Percentiles rank a stretch among this genome's conserved stretches.
phyloP scores from a whole-genome alignment of 75 land plant genomes.

The Azolla pinnata region DNA sequence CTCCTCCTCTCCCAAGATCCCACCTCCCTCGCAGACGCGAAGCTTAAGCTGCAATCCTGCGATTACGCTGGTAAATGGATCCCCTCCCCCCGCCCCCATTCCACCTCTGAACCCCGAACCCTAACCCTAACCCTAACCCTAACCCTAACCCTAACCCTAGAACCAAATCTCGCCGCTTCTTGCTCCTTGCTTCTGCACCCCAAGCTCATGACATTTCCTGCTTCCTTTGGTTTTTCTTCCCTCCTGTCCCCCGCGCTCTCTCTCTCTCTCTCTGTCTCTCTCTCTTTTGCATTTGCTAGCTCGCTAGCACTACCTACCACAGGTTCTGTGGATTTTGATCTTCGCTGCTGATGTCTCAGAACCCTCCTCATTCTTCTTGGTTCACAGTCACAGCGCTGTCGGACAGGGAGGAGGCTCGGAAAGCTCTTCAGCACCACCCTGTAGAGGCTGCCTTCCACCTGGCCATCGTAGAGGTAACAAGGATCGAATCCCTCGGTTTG shows the following conservation, averaged over 20 bases:
- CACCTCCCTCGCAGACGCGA: constrained; percentile 27
- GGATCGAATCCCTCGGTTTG: not conserved
- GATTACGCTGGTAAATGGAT: constrained; percentile 56
- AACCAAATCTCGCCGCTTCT: not conserved
- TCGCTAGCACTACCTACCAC: too few relatives aligned
- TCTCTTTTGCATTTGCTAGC: too few relatives aligned
- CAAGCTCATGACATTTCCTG: not conserved
- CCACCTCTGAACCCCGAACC: too few relatives aligned
- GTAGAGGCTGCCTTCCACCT: constrained; percentile 42
- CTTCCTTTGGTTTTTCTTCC: not conserved
- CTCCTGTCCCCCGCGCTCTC: not conserved
- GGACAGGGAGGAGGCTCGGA: constrained; percentile 38
- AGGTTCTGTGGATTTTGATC: not conserved
- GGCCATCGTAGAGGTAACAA: constrained; percentile 59
- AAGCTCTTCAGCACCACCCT: constrained; percentile 17
- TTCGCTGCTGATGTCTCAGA: not conserved
- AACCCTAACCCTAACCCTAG: too few relatives aligned
- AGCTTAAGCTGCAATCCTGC: constrained; percentile 40
- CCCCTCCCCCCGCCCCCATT: too few relatives aligned
- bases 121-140: too few relatives aligned
- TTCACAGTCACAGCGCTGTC: constrained; percentile 45
- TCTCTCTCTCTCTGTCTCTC: not conserved
- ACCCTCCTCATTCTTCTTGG: not conserved
- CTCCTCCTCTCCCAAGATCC: constrained; percentile 42
- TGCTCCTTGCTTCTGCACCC: not conserved